Percentiles rank a stretch among this genome's conserved stretches.
Evolutionary conservation across 2,329 filamentous ascomycete genomes (phyloP).

Genomic region (Nothophaeocryptopus gaeumannii): DNA sequence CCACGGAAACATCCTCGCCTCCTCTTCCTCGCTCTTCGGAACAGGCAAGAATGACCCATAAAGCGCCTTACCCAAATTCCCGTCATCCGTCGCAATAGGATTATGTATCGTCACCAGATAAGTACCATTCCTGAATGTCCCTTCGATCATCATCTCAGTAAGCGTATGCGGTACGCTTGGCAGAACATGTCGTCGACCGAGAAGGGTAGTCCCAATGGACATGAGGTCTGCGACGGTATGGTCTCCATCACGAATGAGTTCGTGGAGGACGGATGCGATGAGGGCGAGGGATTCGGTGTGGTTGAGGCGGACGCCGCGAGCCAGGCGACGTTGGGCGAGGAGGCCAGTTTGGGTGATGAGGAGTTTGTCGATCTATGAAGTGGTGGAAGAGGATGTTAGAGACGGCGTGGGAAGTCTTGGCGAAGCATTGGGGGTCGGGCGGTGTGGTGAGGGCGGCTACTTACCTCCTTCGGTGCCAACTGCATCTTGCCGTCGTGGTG

Average conservation of each 20-base stretch:
- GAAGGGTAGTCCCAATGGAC: constrained; percentile 84
- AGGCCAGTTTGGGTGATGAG: constrained; percentile 83
- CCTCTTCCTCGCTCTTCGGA: constrained; percentile 51
- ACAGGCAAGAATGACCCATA: constrained; percentile 90
- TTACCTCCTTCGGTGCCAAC: constrained; percentile 36
- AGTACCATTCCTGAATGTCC: constrained; percentile 85
- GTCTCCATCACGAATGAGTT: constrained; percentile 94
- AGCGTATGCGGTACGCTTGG: constrained; percentile 78
- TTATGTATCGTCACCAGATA: constrained; percentile 94
- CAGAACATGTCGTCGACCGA: constrained; percentile 86
- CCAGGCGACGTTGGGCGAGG: constrained; percentile 82
- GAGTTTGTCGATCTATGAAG: constrained; percentile 83
- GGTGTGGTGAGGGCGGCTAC: not conserved
- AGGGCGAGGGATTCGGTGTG: constrained; percentile 81
- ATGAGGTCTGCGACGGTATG: constrained; percentile 92
- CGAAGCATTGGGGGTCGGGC: not conserved
- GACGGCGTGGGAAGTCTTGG: not conserved
- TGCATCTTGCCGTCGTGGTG: constrained; percentile 31
- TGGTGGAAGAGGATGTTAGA: constrained; percentile 4
- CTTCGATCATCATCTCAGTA: constrained; percentile 85
- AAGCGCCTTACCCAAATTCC: constrained; percentile 78
- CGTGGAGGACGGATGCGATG: constrained; percentile 86
- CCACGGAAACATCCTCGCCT: constrained; percentile 49
- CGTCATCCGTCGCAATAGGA: constrained; percentile 81
- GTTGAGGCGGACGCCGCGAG: constrained; percentile 83